A percentile compares a stretch with the other conserved stretches of the same genome.
Conservation (phyloP, 805 yeast species). For the Wickerhamomyces alni region DNA sequence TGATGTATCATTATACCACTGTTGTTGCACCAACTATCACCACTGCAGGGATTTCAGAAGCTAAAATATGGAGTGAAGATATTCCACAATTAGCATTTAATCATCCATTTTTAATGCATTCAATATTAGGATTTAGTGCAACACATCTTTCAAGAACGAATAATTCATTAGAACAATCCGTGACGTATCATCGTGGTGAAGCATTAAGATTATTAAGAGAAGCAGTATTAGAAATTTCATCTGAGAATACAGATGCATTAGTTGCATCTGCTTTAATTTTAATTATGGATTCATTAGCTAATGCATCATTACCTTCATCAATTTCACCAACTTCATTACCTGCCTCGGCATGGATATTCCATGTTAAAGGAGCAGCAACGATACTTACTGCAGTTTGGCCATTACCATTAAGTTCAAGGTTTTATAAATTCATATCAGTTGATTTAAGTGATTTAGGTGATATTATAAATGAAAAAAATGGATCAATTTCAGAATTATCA, state of each 20-base stretch:
- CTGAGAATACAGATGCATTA: slow-evolving; percentile 86
- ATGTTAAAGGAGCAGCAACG: slow-evolving; percentile 95
- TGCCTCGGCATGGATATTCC: slow-evolving; percentile 95
- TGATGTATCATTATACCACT: slow-evolving; percentile 84
- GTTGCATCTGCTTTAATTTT: slow-evolving; percentile 87
- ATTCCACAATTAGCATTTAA: slow-evolving; percentile 86
- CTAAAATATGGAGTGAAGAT: slow-evolving; percentile 80
- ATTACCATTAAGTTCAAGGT: slow-evolving; percentile 58
- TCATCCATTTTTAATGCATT: slow-evolving; percentile 88
- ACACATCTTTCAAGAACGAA: slow-evolving; percentile 81
- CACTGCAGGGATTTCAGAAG: slow-evolving; percentile 84
- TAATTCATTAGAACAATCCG: slow-evolving; percentile 70
- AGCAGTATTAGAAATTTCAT: slow-evolving; percentile 77
- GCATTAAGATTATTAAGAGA: slow-evolving; percentile 76
- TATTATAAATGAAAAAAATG: slow-evolving; percentile 30
- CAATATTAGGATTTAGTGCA: slow-evolving; percentile 85
- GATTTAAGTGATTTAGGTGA: slow-evolving; percentile 89
- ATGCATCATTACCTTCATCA: slow-evolving; percentile 55
- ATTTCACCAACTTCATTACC: slow-evolving; percentile 52
- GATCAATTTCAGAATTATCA: slow-evolving; percentile 47
- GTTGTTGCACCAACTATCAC: slow-evolving; percentile 84
- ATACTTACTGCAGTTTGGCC: slow-evolving; percentile 97
- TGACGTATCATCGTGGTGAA: slow-evolving; percentile 81
- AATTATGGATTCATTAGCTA: slow-evolving; percentile 91
- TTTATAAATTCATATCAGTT: slow-evolving; percentile 69